Evolutionary conservation across 2,329 filamentous ascomycete species (phyloP), one percentile per base, ranked within the genome.

Genomic region (Penicillium sp.): DNA sequence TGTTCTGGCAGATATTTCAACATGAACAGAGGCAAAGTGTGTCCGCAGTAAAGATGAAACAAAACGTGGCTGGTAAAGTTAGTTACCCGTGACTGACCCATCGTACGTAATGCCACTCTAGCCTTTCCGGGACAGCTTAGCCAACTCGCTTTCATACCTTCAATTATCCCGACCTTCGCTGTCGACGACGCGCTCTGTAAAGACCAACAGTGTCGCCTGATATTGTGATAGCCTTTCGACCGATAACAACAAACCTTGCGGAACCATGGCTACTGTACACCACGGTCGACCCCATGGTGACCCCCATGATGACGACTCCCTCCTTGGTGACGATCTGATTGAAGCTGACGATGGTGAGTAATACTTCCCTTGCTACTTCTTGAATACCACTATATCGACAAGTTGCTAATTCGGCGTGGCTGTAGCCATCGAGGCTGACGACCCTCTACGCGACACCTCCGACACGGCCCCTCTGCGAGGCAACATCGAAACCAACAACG

Each of bases 351-450:
- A 90, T 72, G 86, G 87, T 89, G 73, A 64, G 65, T 18, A 4
- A 31, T n/a, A 33, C 2, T 54, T 38, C 41, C 25, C 3, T 10
- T 18, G 3, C 19, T n/a, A 22, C n/a, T 40, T 6, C 10, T 3
- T 6, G 13, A 5, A n/a, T 31, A 31, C 16, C n/a, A 10, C 22
- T 25, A 25, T 25, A 25, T 6, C 2, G 5, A 28, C 30, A 22
- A 9, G 28, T 10, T 43, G 36, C 27, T 34, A 46, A 40, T 30
- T 36, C 19, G 36, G 27, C 49, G 11, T 36, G 35, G 19, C 31
- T 34, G 28, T 87, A 64, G 89, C 90, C 61, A 84, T 96, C 64
- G 90, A 96, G 69, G 89, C 95, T 64, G 91, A 96, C 65, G 90
- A 96, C 72, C 90, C 91, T 34, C 79, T 93, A 57, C 76, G 79